Conservation (phyloP, 1,284 basidiomycete genomes). For the Singerocomus inundabilis region DNA sequence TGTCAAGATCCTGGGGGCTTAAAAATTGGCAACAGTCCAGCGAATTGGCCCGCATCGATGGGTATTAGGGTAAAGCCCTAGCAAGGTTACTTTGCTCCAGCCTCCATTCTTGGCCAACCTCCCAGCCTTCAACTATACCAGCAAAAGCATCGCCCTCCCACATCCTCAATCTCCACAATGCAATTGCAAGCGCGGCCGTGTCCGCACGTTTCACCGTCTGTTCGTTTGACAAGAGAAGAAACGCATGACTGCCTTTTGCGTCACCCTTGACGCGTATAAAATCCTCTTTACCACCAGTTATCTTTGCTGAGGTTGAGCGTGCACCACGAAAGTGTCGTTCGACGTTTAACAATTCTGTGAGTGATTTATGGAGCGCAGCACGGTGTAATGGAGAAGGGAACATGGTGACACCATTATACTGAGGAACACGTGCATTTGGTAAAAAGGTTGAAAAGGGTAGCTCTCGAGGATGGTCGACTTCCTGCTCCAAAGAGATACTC, state of each 20-base stretch:
- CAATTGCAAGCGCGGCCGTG: constrained; percentile 58
- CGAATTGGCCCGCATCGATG: neutral
- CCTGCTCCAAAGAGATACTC: neutral
- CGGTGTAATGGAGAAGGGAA: constrained; percentile 62
- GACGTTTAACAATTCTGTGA: constrained; percentile 48
- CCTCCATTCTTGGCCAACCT: constrained; percentile 28
- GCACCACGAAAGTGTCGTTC: constrained; percentile 40
- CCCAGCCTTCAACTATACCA: constrained; percentile 29
- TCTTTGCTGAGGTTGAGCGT: neutral
- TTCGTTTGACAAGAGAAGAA: constrained; percentile 56
- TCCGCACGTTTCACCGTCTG: constrained; percentile 53
- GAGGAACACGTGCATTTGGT: constrained; percentile 49
- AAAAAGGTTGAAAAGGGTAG: constrained; percentile 28
- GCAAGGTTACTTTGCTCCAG: constrained; percentile 6
- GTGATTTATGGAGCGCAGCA: constrained; percentile 48
- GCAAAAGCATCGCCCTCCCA: constrained; percentile 55
- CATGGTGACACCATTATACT: constrained; percentile 63
- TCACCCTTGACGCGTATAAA: constrained; percentile 27
- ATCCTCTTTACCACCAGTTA: neutral
- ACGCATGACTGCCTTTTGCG: constrained; percentile 63
- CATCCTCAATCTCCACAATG: constrained; percentile 73
- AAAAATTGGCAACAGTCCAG: neutral
- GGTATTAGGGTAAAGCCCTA: neutral
- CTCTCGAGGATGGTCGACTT: constrained; percentile 11
- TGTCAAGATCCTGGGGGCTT: neutral